Percentiles rank a stretch among this genome's conserved stretches.
phyloP scores from a whole-genome alignment of 352 stramenopile species.

The Pythium aphanidermatum region DNA sequence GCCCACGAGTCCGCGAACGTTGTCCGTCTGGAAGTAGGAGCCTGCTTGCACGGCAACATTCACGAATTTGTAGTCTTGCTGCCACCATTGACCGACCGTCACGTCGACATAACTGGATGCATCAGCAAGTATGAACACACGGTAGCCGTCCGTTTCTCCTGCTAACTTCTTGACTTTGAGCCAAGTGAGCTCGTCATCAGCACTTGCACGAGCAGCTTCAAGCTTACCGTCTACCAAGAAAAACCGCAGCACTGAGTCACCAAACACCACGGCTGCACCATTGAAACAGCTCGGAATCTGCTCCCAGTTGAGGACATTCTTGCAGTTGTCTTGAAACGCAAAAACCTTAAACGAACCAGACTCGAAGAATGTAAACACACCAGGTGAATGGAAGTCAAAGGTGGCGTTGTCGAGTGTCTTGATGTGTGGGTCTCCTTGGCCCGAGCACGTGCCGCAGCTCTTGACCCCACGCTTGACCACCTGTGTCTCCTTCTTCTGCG shows the following conservation, averaged over 20 bases:
- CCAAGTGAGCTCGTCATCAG: not conserved
- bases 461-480: constrained; percentile 1
- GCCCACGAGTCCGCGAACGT: constrained; percentile 1
- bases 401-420: not conserved
- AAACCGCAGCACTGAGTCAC: constrained; percentile 6
- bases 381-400: constrained; percentile 1
- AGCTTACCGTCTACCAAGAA: not conserved
- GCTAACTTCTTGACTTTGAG: not conserved
- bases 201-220: not conserved
- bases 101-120: constrained; percentile 2
- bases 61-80: not conserved
- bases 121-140: constrained; percentile 1
- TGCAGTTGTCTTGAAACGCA: not conserved
- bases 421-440: constrained; percentile 3
- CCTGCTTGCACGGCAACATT: not conserved
- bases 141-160: not conserved
- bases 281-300: constrained; percentile 1
- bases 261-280: not conserved
- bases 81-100: not conserved
- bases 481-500: not conserved
- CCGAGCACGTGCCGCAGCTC: constrained; percentile 1
- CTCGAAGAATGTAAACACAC: constrained; percentile 3
- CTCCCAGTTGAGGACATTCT: not conserved
- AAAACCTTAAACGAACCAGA: not conserved
- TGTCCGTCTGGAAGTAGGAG: not conserved